Evolutionary conservation across 257 asterid species (phyloP), one percentile per base, ranked within the genome.

Genomic region (Capsicum pubescens): DNA sequence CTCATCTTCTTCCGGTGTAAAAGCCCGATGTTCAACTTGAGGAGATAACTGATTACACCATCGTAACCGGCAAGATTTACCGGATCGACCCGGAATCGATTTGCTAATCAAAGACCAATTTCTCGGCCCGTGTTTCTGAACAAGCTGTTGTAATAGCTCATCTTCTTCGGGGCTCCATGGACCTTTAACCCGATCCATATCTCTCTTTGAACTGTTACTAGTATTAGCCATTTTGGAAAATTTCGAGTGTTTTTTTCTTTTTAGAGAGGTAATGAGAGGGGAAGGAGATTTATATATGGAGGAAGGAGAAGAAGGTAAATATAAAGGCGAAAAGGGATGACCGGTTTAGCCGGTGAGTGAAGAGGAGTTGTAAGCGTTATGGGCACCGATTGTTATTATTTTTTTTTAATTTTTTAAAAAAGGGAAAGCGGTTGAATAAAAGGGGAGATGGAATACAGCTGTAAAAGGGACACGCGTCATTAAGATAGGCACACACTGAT

Each of bases 11-110:
- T 94, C 95, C 0, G 93, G 86, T 3, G 98, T 93, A 68, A 95
- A 95, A 58, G 98, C 92, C 46, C 98, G 90, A 88, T 95, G 99
- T 88, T 95, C 95, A 16, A 95, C 99, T 83, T 94, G 97, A 0
- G 99, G 99, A 0, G 97, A 95, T 48, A 95, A 93, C 93, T 95
- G 99, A 90, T 95, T 95, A 87, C 99, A 95, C 99, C 99, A 95
- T 39, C 99, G 89, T 52, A 95, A 85, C 61, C 99, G 91, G 89
- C 99, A 96, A 50, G 97, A 92, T 85, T 96, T 96, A 0, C 98
- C 99, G 86, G 98, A 93, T 85, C 99, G 88, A 0, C 98, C 98
- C 3, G 97, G 93, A 4, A 96, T 94, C 2, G 97, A 90, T 87
- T 91, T 92, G 89, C 98, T 90, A 70, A 96, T 94, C 39, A 93